Base-by-base conservation (phyloP, 2,329 filamentous ascomycete species). In the Diaporthe sp. region DNA sequence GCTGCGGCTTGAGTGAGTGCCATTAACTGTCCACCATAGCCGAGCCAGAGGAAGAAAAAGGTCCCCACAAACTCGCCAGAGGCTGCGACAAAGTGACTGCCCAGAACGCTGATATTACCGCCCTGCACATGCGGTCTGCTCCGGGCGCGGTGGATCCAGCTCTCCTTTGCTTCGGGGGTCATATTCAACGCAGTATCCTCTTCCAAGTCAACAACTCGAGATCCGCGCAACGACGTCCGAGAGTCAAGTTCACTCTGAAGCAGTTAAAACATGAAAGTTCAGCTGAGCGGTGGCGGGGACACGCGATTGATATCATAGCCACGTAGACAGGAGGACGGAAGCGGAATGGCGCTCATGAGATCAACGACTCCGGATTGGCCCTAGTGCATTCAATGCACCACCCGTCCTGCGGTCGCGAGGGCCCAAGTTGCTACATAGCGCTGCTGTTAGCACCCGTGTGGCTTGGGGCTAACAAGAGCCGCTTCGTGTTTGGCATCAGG, bases 291-390 rank as follows among this genome's bases (percentile, higher is more conserved):
- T 13, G 34, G 20, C n/a, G 20, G 34, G 20, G 57, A 15, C 2
- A 7, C 22, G 57, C 10, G 17, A 25, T 60, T 39, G 57, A 31
- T 31, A 47, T 47, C 39, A 47, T 63, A 25, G 10, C n/a, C 39
- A 44, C 13, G 60, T 44, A 28, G n/a, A 22, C 39, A 25, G n/a
- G n/a, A 44, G n/a, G n/a, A 63, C 15, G n/a, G 60, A 63, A 63
- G 44, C 15, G 39, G 60, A 9, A 44, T 31, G 60, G 20, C 1
- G 60, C 42, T 39, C 39, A 65, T 65, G 39, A 65, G 39, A 65
- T 65, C 60, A 65, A 47, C 60, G n/a, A 65, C 60, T 65, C 39
- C 60, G 39, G 39, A 65, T 65, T 47, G 17, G 60, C 39, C 60
- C 25, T 65, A 65, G 39, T 47, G 39, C 17, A 31, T 47, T 65